Evolutionary conservation across 2,329 filamentous ascomycete genomes (phyloP), one percentile per base, ranked within the genome.

Genomic region (Plenodomus tracheiphilus): DNA sequence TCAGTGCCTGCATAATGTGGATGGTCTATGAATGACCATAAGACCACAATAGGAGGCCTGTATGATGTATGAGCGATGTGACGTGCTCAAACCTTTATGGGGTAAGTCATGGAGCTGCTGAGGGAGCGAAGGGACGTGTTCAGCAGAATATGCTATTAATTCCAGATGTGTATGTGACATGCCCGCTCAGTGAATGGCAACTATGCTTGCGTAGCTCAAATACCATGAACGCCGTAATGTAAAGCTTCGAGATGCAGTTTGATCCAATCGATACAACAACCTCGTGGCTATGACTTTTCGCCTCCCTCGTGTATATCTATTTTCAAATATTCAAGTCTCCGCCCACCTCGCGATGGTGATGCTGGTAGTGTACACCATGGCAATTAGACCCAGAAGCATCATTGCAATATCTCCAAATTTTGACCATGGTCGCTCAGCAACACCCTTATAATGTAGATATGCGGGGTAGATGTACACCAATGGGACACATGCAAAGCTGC

Each of bases 381-480:
- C 85, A 8, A 84, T 86, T 11, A 89, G 54, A 0, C 88, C 88
- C 16, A 89, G 58, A 1, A 77, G 68, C 73, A 90, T 85, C 65
- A 91, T 78, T 1, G 74, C 64, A 4, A 87, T 51, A 62, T 91
- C 87, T 4, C 82, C 76, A 2, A 71, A 66, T 72, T 85, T 88
- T 21, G 75, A 79, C 65, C 70, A 74, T 25, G 67, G 70, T n/a
- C 77, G 81, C 41, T 79, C 75, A 6, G 87, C 87, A 3, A 86
- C 78, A 4, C 84, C 87, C 61, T 79, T 84, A 71, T 84, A 87
- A 68, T 91, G 88, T 62, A 91, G 65, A 53, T 80, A 85, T 0
- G 88, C 81, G 37, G 88, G 87, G 64, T 90, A 91, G 49, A 91
- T 87, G 70, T 90, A 91, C 10, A 91, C 87, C 55, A 91, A 71